phyloP scores from a whole-genome alignment of 306 rosid species.

The Erythrophleum fordii region DNA sequence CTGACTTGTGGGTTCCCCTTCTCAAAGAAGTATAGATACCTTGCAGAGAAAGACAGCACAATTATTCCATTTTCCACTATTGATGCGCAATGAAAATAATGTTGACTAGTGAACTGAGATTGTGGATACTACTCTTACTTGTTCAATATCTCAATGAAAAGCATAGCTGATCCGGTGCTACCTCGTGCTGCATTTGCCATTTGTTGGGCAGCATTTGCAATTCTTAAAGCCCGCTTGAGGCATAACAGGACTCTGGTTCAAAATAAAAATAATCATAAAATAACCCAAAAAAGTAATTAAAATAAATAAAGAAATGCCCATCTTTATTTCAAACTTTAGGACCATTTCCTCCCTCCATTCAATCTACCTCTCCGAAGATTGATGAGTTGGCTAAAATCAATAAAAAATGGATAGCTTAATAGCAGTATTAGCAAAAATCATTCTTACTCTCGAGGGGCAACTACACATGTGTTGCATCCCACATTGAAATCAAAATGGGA shows the following conservation, averaged over 20 bases:
- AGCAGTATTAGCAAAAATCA: neutral
- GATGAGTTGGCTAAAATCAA: neutral
- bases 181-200: slow-evolving; percentile 85
- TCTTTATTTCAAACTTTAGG: neutral
- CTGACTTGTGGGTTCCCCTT: slow-evolving; percentile 86
- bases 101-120: neutral
- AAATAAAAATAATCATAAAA: neutral
- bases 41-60: slow-evolving; percentile 28
- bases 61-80: neutral
- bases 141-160: slow-evolving; percentile 93
- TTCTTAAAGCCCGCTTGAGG: slow-evolving; percentile 94
- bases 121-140: slow-evolving; percentile 54
- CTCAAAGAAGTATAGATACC: slow-evolving; percentile 94
- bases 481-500: neutral
- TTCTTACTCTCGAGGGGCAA: neutral
- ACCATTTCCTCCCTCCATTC: neutral
- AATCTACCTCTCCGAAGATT: neutral
- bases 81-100: neutral
- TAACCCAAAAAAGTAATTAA: neutral
- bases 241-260: slow-evolving; percentile 83
- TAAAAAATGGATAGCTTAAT: neutral
- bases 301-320: neutral
- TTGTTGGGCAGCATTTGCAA: slow-evolving; percentile 96
- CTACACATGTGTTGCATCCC: neutral
- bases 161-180: slow-evolving; percentile 87